Evolutionary conservation across 371 early-diverging fungal genomes (phyloP), one percentile per base, ranked within the genome.

Genomic region (Mortierella sp.): DNA sequence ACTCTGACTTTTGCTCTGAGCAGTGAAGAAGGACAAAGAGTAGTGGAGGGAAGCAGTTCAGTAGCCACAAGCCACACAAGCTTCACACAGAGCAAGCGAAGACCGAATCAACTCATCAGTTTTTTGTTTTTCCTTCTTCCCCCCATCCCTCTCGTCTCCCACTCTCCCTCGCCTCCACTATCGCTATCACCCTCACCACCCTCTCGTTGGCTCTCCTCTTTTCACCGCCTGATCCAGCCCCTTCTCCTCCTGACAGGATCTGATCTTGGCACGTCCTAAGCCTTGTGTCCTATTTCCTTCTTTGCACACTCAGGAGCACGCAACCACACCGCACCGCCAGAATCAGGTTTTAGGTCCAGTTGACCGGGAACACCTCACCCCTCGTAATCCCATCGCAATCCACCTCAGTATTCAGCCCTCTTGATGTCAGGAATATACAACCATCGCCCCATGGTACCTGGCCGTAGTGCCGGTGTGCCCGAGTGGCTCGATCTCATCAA

Each of bases 401-500:
- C 38, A 23, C 12, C 27, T 26, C 19, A 45, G 42, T 52, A 50
- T 30, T 49, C 46, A 34, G 10, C 10, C 34, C 10, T 34, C 26
- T 23, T 39, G 56, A 89, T 89, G 89, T 84, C 87, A 19, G 86
- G 85, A 71, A 83, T 93, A 49, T 93, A 93, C 81, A 93, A 90
- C 72, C 93, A 93, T 82, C 86, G 94, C 47, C 89, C 89, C 45
- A 91, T 94, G 93, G 88, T 91, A 39, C 91, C 93, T 55, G 70
- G 73, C 47, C 71, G 74, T 13, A 80, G 81, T 66, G 76, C 82
- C 2, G 83, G 84, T 43, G 82, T 95, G 59, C 80, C 85, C 38
- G 96, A 96, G 67, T 85, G 95, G 50, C 81, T 95, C 56, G 97
- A 96, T 58, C 88, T 93, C 31, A 81, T 96, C 51, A 90, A 90